Evolutionary conservation across 148 eudicot species (phyloP).

Genomic region (Mesembryanthemum crystallinum): DNA sequence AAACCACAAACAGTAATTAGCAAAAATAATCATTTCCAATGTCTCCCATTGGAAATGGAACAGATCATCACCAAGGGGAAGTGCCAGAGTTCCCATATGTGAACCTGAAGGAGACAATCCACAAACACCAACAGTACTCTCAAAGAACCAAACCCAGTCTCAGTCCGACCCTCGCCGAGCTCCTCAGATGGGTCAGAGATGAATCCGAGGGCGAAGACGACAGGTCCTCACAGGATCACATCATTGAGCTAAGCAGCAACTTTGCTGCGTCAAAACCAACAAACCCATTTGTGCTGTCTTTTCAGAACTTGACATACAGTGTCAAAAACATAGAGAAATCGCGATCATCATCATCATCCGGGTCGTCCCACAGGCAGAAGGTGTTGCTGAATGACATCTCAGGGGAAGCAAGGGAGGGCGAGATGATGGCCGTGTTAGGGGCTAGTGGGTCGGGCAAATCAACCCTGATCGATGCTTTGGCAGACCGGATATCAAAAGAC

Average conservation of each 20-base stretch:
- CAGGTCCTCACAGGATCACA: conserved; percentile 26
- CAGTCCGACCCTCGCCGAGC: conserved; percentile 57
- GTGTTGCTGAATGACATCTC: conserved; percentile 54
- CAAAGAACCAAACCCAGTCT: conserved; percentile 37
- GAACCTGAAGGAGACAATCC: conserved; percentile 47
- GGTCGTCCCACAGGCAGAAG: conserved; percentile 24
- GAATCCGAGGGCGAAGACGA: conserved; percentile 32
- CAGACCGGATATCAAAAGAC: conserved; percentile 56
- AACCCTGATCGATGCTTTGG: conserved; percentile 72
- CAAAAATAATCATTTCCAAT: conserved; percentile 4
- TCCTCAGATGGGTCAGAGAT: conserved; percentile 47
- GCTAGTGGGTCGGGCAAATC: conserved; percentile 95
- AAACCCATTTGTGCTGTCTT: conserved; percentile 60
- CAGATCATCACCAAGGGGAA: conserved; percentile 17
- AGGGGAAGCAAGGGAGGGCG: conserved; percentile 79
- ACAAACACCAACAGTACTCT: conserved; percentile 45
- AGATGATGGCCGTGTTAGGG: conserved; percentile 82
- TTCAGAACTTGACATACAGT: conserved; percentile 60
- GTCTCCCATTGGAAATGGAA: conserved; percentile 30
- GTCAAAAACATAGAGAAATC: conserved; percentile 39
- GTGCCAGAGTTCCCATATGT: conserved; percentile 44
- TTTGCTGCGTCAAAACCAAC: neutral
- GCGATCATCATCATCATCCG: conserved; percentile 10
- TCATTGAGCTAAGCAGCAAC: conserved; percentile 29
- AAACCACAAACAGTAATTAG: neutral